Conservation (phyloP, 1,284 basidiomycete genomes). For the Heterobasidion occidentale region DNA sequence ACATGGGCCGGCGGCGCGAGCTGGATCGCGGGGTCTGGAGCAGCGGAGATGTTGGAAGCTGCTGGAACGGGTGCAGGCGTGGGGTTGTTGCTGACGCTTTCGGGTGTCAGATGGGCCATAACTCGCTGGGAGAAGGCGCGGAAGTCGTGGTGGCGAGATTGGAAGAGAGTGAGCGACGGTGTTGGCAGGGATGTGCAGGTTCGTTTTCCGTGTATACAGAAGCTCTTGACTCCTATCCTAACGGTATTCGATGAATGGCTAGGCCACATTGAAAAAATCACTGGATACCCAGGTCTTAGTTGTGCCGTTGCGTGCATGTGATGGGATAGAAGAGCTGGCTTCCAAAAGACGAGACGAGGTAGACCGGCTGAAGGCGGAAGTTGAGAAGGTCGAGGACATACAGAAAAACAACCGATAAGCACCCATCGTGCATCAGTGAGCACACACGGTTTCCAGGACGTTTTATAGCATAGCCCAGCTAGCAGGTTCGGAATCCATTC, state of each 20-base stretch:
- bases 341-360: slow-evolving; percentile 35
- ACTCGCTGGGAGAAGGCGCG: slow-evolving; percentile 69
- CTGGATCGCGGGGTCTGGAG: slow-evolving; percentile 35
- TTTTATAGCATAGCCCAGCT: no score
- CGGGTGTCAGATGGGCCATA: slow-evolving; percentile 59
- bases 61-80: slow-evolving; percentile 53
- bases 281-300: slow-evolving; percentile 37
- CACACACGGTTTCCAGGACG: no score
- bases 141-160: slow-evolving; percentile 67
- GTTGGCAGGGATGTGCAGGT: slow-evolving; percentile 70
- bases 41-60: slow-evolving; percentile 34
- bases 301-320: slow-evolving; percentile 21
- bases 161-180: slow-evolving; percentile 60
- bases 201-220: slow-evolving; percentile 12
- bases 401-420: neutral
- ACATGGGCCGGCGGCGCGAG: slow-evolving; percentile 49
- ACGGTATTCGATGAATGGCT: neutral
- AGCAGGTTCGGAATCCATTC: no score
- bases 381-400: neutral
- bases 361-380: slow-evolving; percentile 33
- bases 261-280: slow-evolving; percentile 40
- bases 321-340: slow-evolving; percentile 36
- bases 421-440: no score
- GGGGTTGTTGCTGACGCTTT: slow-evolving; percentile 46
- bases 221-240: neutral